Percentiles rank a stretch among this genome's conserved stretches.
Conservation (phyloP, 2,329 filamentous ascomycete species). For the Coniochaeta pulveracea region DNA sequence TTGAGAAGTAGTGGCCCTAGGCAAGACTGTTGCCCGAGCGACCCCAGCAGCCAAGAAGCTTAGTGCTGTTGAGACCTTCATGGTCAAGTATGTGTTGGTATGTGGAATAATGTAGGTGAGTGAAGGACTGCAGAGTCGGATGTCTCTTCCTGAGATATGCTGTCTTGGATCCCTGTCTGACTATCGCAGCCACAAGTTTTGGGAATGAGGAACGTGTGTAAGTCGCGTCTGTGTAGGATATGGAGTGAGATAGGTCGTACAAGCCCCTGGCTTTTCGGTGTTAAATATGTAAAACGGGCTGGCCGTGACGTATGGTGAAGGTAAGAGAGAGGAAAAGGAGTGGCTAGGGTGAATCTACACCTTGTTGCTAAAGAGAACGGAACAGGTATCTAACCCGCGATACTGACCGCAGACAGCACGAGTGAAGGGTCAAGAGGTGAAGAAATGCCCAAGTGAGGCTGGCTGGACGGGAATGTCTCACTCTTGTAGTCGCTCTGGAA, state of each 20-base stretch:
- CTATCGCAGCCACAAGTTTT: too few species aligned
- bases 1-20: not conserved
- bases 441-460: not conserved
- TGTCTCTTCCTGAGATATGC: too few species aligned
- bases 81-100: too few species aligned
- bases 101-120: too few species aligned
- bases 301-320: constrained; percentile 14
- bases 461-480: too few species aligned
- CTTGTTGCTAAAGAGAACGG: not conserved
- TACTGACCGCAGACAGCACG: not conserved
- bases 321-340: not conserved
- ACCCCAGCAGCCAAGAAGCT: constrained; percentile 2
- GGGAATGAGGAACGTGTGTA: too few species aligned
- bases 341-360: constrained; percentile 6
- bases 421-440: not conserved
- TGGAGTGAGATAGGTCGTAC: too few species aligned
- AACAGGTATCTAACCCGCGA: not conserved
- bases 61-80: constrained; percentile 1
- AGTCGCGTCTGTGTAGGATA: too few species aligned
- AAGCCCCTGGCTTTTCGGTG: constrained; percentile 7
- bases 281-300: too few species aligned
- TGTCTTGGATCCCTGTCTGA: too few species aligned
- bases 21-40: not conserved
- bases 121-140: too few species aligned
- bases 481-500: too few species aligned